Percentiles rank a stretch among this genome's conserved stretches.
phyloP scores from a whole-genome alignment of 352 stramenopile genomes.

The Phytophthora litchii region DNA sequence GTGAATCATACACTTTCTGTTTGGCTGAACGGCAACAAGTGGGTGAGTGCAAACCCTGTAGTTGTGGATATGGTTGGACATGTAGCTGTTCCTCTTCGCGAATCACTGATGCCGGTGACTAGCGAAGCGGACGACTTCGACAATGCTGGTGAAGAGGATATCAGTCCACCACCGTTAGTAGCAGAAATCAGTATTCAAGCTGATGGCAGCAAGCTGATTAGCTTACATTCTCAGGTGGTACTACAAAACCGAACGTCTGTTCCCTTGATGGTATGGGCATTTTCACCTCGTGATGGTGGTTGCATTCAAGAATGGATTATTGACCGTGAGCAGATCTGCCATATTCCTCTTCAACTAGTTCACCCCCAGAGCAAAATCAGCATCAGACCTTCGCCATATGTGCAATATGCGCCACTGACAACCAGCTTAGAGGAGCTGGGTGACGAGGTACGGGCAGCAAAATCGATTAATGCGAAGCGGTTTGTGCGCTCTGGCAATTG shows the following conservation, averaged over 20 bases:
- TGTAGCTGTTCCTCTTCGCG: slow-evolving; percentile 78
- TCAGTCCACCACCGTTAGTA: slow-evolving; percentile 74
- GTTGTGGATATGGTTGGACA: slow-evolving; percentile 89
- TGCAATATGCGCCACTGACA: slow-evolving; percentile 84
- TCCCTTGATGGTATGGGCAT: slow-evolving; percentile 89
- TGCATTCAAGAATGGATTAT: slow-evolving; percentile 84
- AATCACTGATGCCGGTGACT: slow-evolving; percentile 35
- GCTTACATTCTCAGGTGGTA: slow-evolving; percentile 86
- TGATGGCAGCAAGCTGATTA: slow-evolving; percentile 89
- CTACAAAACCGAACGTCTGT: slow-evolving; percentile 88
- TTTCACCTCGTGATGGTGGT: slow-evolving; percentile 81
- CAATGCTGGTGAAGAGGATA: slow-evolving; percentile 54
- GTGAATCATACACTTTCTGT: slow-evolving; percentile 90
- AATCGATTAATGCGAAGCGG: slow-evolving; percentile 77
- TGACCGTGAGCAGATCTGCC: slow-evolving; percentile 80
- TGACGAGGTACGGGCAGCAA: slow-evolving; percentile 70
- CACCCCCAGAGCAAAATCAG: slow-evolving; percentile 90
- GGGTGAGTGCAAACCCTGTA: slow-evolving; percentile 86
- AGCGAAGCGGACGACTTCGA: slow-evolving; percentile 43
- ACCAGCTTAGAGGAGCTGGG: slow-evolving; percentile 83
- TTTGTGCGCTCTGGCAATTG: slow-evolving; percentile 84
- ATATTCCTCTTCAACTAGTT: slow-evolving; percentile 85
- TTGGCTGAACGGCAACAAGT: slow-evolving; percentile 87
- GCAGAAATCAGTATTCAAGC: slow-evolving; percentile 88
- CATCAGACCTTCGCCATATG: slow-evolving; percentile 80